phyloP scores from a whole-genome alignment of 2,329 filamentous ascomycete species.

The Neonectria neomacrospora region DNA sequence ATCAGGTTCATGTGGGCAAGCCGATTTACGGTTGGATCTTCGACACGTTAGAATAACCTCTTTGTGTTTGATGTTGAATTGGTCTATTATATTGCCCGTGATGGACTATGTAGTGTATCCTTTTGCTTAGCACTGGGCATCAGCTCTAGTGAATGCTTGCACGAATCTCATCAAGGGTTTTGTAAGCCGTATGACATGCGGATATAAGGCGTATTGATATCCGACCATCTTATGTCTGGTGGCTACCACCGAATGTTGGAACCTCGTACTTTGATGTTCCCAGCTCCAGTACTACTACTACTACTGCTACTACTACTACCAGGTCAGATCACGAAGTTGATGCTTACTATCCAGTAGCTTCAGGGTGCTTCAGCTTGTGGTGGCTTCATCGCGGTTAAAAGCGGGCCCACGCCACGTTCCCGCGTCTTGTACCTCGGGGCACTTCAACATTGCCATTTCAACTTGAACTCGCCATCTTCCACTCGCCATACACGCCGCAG shows the following conservation, averaged over 20 bases:
- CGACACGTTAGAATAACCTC: slow-evolving; percentile 8
- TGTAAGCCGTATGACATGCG: background rate
- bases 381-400: slow-evolving; percentile 27
- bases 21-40: slow-evolving; percentile 6
- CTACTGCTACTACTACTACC: too few species aligned
- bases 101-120: background rate
- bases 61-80: background rate
- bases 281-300: too few species aligned
- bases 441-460: slow-evolving; percentile 6
- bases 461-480: background rate
- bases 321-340: background rate
- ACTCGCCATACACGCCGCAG: background rate
- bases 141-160: background rate
- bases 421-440: slow-evolving; percentile 7
- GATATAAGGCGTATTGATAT: background rate
- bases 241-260: background rate
- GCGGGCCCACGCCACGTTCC: slow-evolving; percentile 18
- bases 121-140: background rate
- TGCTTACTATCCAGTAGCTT: background rate
- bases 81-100: background rate
- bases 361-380: slow-evolving; percentile 1
- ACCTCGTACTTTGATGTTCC: background rate
- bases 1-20: slow-evolving; percentile 13
- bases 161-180: background rate
- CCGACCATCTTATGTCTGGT: background rate